These are phyloP conservation scores for Acanthamoeba lenticulata DNA, from an alignment of 208 protist species.

Conservation along the genomic window DNA sequence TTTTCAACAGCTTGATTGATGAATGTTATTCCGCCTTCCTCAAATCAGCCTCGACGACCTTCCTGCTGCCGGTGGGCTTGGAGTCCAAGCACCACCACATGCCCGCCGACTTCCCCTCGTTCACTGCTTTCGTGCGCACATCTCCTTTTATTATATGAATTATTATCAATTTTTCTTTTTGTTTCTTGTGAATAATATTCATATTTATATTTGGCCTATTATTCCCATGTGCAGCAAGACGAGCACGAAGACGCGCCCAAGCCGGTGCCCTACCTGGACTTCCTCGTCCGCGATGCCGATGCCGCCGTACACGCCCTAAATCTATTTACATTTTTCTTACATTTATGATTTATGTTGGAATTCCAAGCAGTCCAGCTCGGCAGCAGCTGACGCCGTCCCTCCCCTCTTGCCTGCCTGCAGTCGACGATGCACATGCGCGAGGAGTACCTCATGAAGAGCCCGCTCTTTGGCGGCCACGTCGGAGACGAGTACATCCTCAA, in stretches of 20 bases:
- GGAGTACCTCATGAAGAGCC: slow-evolving; percentile 51
- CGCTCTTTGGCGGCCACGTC: slow-evolving; percentile 9
- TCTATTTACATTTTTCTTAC: background rate
- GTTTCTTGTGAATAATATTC: background rate
- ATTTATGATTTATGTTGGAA: background rate
- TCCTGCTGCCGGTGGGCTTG: background rate
- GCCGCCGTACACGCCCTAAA: background rate
- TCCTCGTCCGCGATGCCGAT: background rate
- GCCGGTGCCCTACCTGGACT: background rate
- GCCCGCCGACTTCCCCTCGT: background rate
- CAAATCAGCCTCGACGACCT: background rate
- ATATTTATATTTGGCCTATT: background rate
- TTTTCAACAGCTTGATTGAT: background rate
- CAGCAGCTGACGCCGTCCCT: background rate
- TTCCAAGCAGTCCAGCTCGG: background rate
- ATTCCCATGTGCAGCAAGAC: background rate
- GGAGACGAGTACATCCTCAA: slow-evolving; percentile 10
- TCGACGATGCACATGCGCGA: background rate
- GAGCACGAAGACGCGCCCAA: background rate
- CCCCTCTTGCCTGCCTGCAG: background rate
- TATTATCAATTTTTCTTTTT: background rate
- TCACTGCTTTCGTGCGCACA: background rate
- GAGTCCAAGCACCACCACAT: slow-evolving; percentile 33
- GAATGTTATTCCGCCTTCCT: background rate
- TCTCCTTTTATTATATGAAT: background rate